Evolutionary conservation across 1,284 basidiomycete species (phyloP), one percentile per base, ranked within the genome.

Genomic region (Lignosus rhinocerotis): DNA sequence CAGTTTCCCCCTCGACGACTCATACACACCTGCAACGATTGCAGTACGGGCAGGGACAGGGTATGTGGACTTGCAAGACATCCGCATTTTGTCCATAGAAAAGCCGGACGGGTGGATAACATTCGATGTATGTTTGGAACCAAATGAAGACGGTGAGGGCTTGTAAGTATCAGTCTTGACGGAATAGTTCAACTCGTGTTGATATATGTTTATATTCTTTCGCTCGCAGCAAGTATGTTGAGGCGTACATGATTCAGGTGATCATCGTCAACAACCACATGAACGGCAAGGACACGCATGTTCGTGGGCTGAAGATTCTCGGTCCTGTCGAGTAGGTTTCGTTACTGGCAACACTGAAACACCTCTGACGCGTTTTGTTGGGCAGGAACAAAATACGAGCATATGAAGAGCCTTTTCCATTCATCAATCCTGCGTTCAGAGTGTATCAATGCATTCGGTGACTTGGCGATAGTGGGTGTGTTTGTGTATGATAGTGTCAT

Each of bases 231-330:
- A 91, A 90, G 69, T 88, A 94, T 0, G 83, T 98, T 11, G 86
- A 91, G 63, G 92, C 93, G 1, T 96, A 96, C 71, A 85, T 97
- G 11, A 74, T 99, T 5, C 95, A 98, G 69, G 81, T 99, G 33
- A 88, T 96, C 59, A 86, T 99, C 54, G 80, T 95, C 19, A 88
- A 92, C 19, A 99, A 99, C 70, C 95, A 99, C 70, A 90, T 97
- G 83, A 98, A 96, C 67, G 97, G 97, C 3, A 99, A 99, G 73
- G 97, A 99, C 75, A 99, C 97, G 9, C 97, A 99, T 75, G 91
- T 99, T 14, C 86, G 97, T 17, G 94, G 95, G 1, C 74, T 99
- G 43, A 86, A 84, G 53, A 83, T 98, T 21, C 87, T 94, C 60
- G 96, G 95, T 0, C 92, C 94, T 2, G 71, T 85, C 7, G 87